These are phyloP conservation scores for Anastatica hierochuntica DNA, from an alignment of 345 rosid species.

Conservation along the genomic window DNA sequence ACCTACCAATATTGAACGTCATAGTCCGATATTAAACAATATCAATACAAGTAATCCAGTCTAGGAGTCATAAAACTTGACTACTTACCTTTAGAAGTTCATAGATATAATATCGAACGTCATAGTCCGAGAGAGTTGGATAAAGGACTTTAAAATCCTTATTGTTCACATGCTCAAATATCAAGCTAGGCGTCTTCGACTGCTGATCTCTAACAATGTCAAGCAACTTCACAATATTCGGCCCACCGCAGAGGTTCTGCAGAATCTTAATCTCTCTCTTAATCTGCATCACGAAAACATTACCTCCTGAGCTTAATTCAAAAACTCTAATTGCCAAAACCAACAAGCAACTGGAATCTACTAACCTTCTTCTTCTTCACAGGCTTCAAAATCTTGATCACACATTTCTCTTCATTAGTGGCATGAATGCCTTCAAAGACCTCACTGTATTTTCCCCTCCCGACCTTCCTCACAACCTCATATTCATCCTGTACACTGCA, in stretches of 20 bases:
- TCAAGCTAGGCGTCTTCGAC: conserved; percentile 84
- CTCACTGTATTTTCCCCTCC: conserved; percentile 83
- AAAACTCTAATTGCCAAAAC: neutral
- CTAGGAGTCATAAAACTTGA: no score
- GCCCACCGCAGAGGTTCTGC: conserved; percentile 81
- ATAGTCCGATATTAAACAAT: no score
- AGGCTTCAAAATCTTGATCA: conserved; percentile 87
- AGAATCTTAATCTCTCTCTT: conserved; percentile 81
- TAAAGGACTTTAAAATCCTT: conserved; percentile 80
- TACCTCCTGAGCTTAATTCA: no score
- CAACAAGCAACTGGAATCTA: neutral
- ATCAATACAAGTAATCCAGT: no score
- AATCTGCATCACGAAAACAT: conserved; percentile 30
- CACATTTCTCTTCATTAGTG: conserved; percentile 52
- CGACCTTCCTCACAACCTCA: conserved; percentile 82
- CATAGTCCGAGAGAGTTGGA: conserved; percentile 81
- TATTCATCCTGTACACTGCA: conserved; percentile 79
- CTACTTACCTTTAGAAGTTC: conserved; percentile 70
- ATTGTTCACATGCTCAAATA: conserved; percentile 81
- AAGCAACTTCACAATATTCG: conserved; percentile 65
- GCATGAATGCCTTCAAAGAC: conserved; percentile 76
- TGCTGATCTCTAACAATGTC: conserved; percentile 83
- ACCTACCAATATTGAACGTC: no score
- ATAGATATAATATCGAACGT: conserved; percentile 77
- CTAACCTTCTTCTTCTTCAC: conserved; percentile 81